These are phyloP conservation scores for Lactarius deliciosus DNA, from an alignment of 768 basidiomycete genomes.

Conservation along the genomic window DNA sequence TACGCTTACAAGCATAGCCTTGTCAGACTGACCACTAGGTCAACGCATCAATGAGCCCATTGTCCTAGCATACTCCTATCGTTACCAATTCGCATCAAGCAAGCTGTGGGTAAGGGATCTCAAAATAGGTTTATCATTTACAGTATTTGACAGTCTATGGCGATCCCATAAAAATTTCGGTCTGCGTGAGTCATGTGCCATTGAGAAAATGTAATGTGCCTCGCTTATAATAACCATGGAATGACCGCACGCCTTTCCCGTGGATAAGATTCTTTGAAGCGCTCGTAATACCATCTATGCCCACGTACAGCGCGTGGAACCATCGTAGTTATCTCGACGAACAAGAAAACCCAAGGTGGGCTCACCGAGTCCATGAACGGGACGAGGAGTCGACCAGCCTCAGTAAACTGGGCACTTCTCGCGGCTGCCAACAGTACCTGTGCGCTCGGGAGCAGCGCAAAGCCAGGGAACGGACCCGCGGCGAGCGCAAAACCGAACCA, in stretches of 20 bases:
- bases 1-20: background rate
- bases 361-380: slow-evolving; percentile 42
- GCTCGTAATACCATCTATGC: slow-evolving; percentile 80
- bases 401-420: background rate
- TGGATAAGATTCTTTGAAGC: slow-evolving; percentile 74
- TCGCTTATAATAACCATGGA: slow-evolving; percentile 66
- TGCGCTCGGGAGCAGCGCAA: slow-evolving; percentile 30
- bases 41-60: background rate
- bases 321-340: slow-evolving; percentile 75
- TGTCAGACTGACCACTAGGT: background rate
- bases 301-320: slow-evolving; percentile 77
- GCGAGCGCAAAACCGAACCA: slow-evolving; percentile 89
- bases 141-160: slow-evolving; percentile 3
- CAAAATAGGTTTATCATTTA: background rate
- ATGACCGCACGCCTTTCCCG: slow-evolving; percentile 72
- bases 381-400: slow-evolving; percentile 29
- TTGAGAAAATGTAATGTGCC: background rate
- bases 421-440: background rate
- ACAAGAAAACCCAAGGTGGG: slow-evolving; percentile 81
- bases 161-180: background rate
- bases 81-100: background rate
- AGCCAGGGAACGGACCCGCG: slow-evolving; percentile 49
- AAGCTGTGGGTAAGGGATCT: background rate
- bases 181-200: background rate
- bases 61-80: background rate